A percentile compares a stretch with the other conserved stretches of the same genome.
These are phyloP conservation scores for Helotiales sp. DNA, from an alignment of 2,329 filamentous ascomycete species.

Conservation along the genomic window DNA sequence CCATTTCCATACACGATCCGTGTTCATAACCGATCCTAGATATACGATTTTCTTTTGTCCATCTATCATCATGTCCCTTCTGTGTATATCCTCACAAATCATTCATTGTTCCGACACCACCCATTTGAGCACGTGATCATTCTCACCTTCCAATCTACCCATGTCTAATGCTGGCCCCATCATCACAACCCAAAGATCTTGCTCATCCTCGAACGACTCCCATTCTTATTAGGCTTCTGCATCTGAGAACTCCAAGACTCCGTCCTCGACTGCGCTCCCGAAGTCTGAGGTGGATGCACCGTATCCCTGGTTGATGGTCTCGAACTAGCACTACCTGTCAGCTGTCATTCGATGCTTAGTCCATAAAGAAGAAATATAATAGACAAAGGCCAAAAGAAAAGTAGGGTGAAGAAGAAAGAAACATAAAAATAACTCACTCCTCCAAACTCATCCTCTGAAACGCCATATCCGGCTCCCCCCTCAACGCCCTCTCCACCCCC, in stretches of 20 bases:
- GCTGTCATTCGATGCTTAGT: not conserved
- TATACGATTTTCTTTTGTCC: no score
- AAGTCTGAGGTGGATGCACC: not conserved
- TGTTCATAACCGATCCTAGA: no score
- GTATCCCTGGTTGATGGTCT: constrained; percentile 4
- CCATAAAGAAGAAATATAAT: not conserved
- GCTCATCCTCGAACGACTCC: not conserved
- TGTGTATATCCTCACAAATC: no score
- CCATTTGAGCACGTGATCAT: no score
- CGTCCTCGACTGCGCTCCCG: not conserved
- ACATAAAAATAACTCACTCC: not conserved
- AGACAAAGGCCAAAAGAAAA: not conserved
- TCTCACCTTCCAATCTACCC: no score
- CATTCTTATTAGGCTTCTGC: not conserved
- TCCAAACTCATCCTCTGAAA: constrained; percentile 4
- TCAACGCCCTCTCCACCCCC: constrained; percentile 9
- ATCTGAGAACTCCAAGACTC: not conserved
- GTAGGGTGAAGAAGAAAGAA: not conserved
- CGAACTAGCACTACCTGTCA: not conserved
- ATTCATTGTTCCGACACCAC: no score
- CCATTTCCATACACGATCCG: no score
- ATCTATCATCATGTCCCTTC: no score
- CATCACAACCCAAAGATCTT: not conserved
- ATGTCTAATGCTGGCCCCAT: no score
- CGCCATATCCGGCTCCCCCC: constrained; percentile 7